phyloP scores from a whole-genome alignment of 208 protist species.

The Zelonia costaricensis region DNA sequence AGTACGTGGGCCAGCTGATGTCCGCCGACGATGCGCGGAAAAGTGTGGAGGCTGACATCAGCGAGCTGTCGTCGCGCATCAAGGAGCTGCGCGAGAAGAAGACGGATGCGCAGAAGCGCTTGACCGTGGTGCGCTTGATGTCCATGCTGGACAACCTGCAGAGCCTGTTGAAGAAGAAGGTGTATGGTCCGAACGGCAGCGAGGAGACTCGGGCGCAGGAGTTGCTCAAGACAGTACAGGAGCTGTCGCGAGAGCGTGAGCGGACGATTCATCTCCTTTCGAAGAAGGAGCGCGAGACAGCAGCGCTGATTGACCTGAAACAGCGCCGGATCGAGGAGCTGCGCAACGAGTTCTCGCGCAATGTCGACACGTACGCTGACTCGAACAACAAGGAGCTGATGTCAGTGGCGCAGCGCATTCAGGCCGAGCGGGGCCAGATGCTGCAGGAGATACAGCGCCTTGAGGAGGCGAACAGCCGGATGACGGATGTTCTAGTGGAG shows the following conservation, averaged over 20 bases:
- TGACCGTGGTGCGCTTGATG: slow-evolving; percentile 70
- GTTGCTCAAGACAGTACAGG: slow-evolving; percentile 71
- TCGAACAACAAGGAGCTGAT: slow-evolving; percentile 51
- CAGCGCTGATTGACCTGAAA: slow-evolving; percentile 68
- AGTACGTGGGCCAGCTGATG: slow-evolving; percentile 62
- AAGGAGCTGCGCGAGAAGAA: slow-evolving; percentile 38
- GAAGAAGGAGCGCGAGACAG: slow-evolving; percentile 72
- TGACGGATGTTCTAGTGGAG: slow-evolving; percentile 49
- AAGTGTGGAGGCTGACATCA: slow-evolving; percentile 42
- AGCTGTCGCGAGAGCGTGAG: slow-evolving; percentile 78
- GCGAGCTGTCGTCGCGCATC: slow-evolving; percentile 43
- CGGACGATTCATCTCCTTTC: slow-evolving; percentile 51
- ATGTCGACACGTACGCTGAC: slow-evolving; percentile 41
- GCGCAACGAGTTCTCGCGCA: slow-evolving; percentile 52
- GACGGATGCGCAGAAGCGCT: slow-evolving; percentile 50
- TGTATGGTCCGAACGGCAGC: slow-evolving; percentile 32
- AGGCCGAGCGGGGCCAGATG: slow-evolving; percentile 59
- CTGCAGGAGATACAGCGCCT: slow-evolving; percentile 64
- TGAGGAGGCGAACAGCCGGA: slow-evolving; percentile 51
- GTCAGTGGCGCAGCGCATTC: slow-evolving; percentile 59
- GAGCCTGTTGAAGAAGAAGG: slow-evolving; percentile 57
- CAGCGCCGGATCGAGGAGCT: slow-evolving; percentile 66
- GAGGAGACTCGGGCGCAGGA: slow-evolving; percentile 67
- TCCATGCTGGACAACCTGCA: slow-evolving; percentile 81
- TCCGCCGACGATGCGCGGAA: slow-evolving; percentile 49